Conservation (phyloP, 2,329 filamentous ascomycete species). For the Fusarium paranaense region DNA sequence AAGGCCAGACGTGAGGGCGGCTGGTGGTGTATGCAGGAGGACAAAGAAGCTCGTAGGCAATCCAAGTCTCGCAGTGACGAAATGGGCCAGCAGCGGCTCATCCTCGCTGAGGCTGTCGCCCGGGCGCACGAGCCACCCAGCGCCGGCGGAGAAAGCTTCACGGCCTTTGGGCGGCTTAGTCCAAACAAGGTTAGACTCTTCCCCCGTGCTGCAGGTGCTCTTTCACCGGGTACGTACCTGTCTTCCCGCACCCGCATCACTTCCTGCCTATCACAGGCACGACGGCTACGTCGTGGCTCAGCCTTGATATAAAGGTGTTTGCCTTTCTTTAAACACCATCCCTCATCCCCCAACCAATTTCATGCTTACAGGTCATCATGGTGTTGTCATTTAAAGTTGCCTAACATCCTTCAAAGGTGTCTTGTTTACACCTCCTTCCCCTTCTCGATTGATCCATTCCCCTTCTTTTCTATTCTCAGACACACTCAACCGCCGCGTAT, state of each 20-base stretch:
- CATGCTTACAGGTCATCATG: neutral
- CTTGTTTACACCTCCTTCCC: neutral
- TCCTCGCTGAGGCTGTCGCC: constrained; percentile 3
- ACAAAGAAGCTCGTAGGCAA: constrained; percentile 14
- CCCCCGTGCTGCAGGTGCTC: constrained; percentile 9
- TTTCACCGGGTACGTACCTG: neutral
- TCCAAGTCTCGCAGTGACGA: constrained; percentile 38
- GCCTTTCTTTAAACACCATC: constrained; percentile 14
- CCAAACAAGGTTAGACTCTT: constrained; percentile 7
- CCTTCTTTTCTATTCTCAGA: neutral
- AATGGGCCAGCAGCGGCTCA: constrained; percentile 16
- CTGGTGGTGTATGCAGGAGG: constrained; percentile 4
- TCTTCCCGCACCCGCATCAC: neutral
- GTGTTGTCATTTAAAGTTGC: neutral
- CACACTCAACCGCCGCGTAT: neutral
- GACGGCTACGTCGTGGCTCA: constrained; percentile 27
- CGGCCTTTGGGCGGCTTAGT: constrained; percentile 1
- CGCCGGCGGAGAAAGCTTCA: neutral
- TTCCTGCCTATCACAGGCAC: constrained; percentile 19
- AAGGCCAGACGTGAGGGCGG: neutral
- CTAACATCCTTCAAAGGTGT: neutral
- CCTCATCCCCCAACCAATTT: neutral
- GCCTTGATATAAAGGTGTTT: constrained; percentile 7
- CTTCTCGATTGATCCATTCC: neutral
- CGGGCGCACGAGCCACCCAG: constrained; percentile 24